Base-by-base conservation (phyloP, 768 basidiomycete species). In the Hypsizygus marmoreus region DNA sequence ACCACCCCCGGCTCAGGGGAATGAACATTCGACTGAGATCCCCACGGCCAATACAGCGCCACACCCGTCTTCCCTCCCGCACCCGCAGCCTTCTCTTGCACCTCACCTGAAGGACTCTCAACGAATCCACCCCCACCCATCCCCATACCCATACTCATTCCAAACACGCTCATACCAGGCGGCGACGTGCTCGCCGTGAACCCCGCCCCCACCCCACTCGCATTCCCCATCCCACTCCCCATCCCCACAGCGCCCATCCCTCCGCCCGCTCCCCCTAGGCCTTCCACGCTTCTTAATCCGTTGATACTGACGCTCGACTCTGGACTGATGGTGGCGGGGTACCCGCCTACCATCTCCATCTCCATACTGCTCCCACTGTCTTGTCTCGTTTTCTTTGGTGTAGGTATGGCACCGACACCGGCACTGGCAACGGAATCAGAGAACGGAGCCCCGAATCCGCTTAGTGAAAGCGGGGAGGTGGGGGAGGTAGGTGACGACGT, bases 171-270 rank as follows among this genome's bases (percentile, higher is more conserved):
- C 50, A 66, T 35, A 44, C 51, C 55, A 34, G 64, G 63, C 39
- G 68, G 66, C 39, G 68, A 66, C 23, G 66, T 65, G 25, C 64
- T 65, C 7, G 60, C 60, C 1, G 62, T 61, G 56, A 68, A 53
- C 55, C 40, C 57, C 42, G 54, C 32, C 28, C 41, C 48, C 22
- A 45, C 9, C 38, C 51, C 50, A n/a, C 14, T 13, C 45, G 40
- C 45, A 17, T 24, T 20, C 16, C 42, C 20, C 26, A 25, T 16
- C 17, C 40, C 22, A 9, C 23, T 17, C 2, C 40, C 49, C n/a
- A 39, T 40, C 14, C 51, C 39, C 43, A 53, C 42, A 28, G 25
- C 37, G 4, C 26, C 38, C 44, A 52, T 49, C 13, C 17, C 38
- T 31, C 33, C 37, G 23, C 42, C 43, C 28, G 24, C 17, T 13